Conservation (phyloP, 371 early-diverging fungal genomes). For the Syncephalastrum monosporum region DNA sequence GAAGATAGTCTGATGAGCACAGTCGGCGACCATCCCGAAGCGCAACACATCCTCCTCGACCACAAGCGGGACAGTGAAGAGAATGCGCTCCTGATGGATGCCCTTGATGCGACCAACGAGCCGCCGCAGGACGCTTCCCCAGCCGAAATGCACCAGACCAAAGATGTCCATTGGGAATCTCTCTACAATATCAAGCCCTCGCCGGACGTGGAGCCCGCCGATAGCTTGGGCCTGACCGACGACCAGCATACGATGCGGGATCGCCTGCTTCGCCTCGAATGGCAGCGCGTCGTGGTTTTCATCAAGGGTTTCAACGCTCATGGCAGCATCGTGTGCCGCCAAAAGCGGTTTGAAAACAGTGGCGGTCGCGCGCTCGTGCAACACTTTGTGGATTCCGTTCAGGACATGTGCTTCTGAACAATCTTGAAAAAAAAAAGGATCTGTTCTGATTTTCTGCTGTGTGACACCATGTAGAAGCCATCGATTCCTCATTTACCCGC, state of each 20-base stretch:
- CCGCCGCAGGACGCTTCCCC: slow-evolving; percentile 5
- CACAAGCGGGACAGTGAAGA: slow-evolving; percentile 7
- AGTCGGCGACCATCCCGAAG: background rate
- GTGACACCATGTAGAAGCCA: too few relatives aligned
- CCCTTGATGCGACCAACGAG: slow-evolving; percentile 18
- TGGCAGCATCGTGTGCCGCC: slow-evolving; percentile 53
- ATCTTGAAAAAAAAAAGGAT: too few relatives aligned
- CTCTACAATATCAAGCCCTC: slow-evolving; percentile 5
- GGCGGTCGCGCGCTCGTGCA: slow-evolving; percentile 17
- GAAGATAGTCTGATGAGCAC: background rate
- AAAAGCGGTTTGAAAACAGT: slow-evolving; percentile 10
- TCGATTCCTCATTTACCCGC: too few relatives aligned
- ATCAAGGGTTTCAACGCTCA: slow-evolving; percentile 53
- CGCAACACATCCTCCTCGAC: background rate
- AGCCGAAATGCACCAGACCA: background rate
- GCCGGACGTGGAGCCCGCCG: background rate
- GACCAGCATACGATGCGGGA: slow-evolving; percentile 12
- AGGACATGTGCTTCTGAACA: too few relatives aligned
- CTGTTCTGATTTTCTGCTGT: too few relatives aligned
- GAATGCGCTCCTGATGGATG: slow-evolving; percentile 15
- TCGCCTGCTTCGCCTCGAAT: slow-evolving; percentile 41
- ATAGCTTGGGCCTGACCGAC: background rate
- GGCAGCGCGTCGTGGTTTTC: slow-evolving; percentile 50
- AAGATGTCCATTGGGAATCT: background rate
- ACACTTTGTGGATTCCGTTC: slow-evolving; percentile 22